Base-by-base conservation (phyloP, 1,139 yeast genomes). In the Trichomonascaceae sp. region DNA sequence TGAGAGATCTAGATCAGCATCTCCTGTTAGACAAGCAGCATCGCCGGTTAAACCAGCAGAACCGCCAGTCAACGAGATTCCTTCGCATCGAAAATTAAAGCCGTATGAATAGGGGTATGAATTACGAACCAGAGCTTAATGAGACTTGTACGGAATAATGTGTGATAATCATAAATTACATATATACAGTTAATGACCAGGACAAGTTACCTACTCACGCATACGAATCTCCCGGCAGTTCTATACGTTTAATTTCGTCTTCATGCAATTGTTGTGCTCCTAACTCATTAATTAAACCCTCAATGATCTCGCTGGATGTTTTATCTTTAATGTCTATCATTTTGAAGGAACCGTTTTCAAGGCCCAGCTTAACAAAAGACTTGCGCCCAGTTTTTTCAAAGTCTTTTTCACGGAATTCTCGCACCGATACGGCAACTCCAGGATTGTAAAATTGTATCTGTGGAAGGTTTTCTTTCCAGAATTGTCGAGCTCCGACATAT, bases 361-460 rank as follows among this genome's bases (percentile, higher is more conserved):
- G 38, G 6, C 39, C 19, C 8, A 64, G 53, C 43, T 57, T 55
- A 12, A 63, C 57, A 50, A 54, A 57, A 10, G 51, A 15, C 44
- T 52, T 53, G 18, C 64, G 53, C 27, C 55, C 57, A 15, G 55
- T 50, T 9, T 53, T 57, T 12, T 53, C 51, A 47, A 38, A 39
- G 18, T 55, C 59, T 10, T 64, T 60, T 13, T 57, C 61, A 30
- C 57, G 55, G 30, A 54, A 43, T 27, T 49, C 51, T n/a, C 44
- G 53, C 20, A 89, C 85, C 30, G 80, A 76, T 56, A 88, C 82
- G 39, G 81, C 78, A 38, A 87, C 66, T 45, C 75, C 73, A 32
- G 93, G 93, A 69, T 90, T 90, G 72, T 88, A 91, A 70, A 87
- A 90, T 66, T 83, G 85, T 57, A 90, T 75, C 13, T 89, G 82